Evolutionary conservation across 179 eudicot species (phyloP).

Genomic region (Spinacia oleracea): DNA sequence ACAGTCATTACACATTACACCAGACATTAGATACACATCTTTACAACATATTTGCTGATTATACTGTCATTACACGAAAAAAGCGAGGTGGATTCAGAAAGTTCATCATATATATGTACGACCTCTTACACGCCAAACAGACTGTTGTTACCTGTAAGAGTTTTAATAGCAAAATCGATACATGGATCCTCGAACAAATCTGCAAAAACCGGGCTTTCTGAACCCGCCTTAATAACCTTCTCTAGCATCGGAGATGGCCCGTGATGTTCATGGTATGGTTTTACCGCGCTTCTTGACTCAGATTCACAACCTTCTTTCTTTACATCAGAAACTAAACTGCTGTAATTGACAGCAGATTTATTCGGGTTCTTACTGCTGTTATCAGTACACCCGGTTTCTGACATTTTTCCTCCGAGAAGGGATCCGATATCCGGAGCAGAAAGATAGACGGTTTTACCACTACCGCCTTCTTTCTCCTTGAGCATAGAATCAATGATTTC

Average conservation of each 20-base stretch:
- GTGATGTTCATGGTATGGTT: constrained; percentile 17
- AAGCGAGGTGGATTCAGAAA: not conserved
- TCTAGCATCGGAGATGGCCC: constrained; percentile 8
- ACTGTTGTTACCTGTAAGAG: constrained; percentile 38
- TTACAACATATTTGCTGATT: not conserved
- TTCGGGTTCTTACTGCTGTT: constrained; percentile 19
- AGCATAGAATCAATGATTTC: constrained; percentile 43
- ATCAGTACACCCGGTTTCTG: constrained; percentile 11
- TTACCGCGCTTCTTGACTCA: constrained; percentile 1
- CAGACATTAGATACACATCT: not conserved
- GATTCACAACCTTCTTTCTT: constrained; percentile 13
- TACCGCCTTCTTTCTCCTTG: constrained; percentile 26
- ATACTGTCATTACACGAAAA: not conserved
- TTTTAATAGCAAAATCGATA: constrained; percentile 52
- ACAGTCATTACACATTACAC: not conserved
- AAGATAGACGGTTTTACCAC: constrained; percentile 28
- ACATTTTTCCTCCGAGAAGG: constrained; percentile 32
- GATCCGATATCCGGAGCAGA: constrained; percentile 47
- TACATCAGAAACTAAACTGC: not conserved
- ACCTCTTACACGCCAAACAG: constrained; percentile 16
- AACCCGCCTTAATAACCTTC: constrained; percentile 18
- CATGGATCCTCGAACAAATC: constrained; percentile 46
- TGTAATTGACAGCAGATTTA: constrained; percentile 15
- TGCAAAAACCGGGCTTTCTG: constrained; percentile 26
- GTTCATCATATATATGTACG: not conserved